These are phyloP conservation scores for Hanseniaspora meyeri DNA, from an alignment of 805 yeast genomes.

Conservation along the genomic window DNA sequence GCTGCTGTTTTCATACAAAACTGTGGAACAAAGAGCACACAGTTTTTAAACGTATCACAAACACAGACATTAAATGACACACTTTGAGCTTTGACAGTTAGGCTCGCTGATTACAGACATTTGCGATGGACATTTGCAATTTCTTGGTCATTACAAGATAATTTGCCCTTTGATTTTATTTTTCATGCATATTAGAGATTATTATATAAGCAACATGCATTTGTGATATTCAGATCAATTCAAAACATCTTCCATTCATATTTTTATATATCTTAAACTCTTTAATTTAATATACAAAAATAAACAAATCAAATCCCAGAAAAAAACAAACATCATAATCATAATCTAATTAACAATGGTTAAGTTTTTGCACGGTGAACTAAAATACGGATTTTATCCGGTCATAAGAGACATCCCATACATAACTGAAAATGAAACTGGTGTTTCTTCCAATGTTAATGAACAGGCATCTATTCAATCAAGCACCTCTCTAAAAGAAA, in stretches of 20 bases:
- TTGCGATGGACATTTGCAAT: not conserved
- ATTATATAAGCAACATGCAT: no score
- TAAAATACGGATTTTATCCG: conserved; percentile 29
- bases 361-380: conserved; percentile 20
- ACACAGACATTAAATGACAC: not conserved
- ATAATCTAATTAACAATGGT: conserved; percentile 14
- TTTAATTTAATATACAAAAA: not conserved
- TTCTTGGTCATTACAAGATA: no score
- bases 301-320: not conserved
- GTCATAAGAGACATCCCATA: conserved; percentile 25
- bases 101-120: not conserved
- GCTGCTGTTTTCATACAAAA: not conserved
- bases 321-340: not conserved
- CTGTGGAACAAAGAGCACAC: not conserved
- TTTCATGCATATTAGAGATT: no score
- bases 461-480: not conserved
- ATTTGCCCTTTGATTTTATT: no score
- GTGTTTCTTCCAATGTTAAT: not conserved
- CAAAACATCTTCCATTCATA: no score
- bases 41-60: not conserved
- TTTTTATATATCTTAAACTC: no score
- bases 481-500: not conserved
- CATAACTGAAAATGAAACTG: conserved; percentile 13
- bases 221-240: no score
- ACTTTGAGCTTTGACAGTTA: not conserved